Evolutionary conservation across 2,329 filamentous ascomycete species (phyloP).

Genomic region (Trichoderma koningii): DNA sequence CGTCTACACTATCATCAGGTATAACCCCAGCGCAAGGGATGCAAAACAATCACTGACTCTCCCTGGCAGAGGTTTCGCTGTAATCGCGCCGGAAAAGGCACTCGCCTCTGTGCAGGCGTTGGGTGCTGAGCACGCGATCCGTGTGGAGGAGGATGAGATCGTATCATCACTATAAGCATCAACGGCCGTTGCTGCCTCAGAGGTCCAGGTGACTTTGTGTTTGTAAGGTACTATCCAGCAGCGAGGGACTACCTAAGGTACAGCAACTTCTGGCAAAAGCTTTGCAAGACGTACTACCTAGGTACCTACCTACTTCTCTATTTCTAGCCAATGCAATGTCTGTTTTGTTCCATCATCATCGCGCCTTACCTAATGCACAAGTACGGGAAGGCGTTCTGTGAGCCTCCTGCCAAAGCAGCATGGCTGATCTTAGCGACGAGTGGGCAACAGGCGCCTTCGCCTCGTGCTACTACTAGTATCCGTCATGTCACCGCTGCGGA

Average conservation of each 20-base stretch:
- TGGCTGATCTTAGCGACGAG: neutral
- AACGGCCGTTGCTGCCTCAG: neutral
- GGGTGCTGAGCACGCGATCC: slow-evolving; percentile 51
- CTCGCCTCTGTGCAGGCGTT: slow-evolving; percentile 67
- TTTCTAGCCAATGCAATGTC: neutral
- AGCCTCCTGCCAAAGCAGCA: neutral
- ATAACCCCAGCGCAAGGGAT: slow-evolving; percentile 29
- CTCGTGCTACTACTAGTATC: neutral
- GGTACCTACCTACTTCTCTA: no score
- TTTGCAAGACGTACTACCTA: neutral
- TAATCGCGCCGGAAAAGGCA: slow-evolving; percentile 68
- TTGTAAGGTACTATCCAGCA: neutral
- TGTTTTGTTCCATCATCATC: neutral
- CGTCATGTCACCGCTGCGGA: no score
- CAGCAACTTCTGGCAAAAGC: neutral
- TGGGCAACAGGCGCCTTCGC: neutral
- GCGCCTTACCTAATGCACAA: neutral
- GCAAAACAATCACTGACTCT: slow-evolving; percentile 30
- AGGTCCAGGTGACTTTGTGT: neutral
- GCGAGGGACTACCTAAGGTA: neutral
- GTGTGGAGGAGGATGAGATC: slow-evolving; percentile 75
- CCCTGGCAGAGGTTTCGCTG: slow-evolving; percentile 70
- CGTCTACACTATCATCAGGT: slow-evolving; percentile 70
- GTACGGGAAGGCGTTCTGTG: neutral
- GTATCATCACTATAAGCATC: slow-evolving; percentile 50